Evolutionary conservation across 1,284 basidiomycete genomes (phyloP).

Genomic region (Pholiota adiposa): DNA sequence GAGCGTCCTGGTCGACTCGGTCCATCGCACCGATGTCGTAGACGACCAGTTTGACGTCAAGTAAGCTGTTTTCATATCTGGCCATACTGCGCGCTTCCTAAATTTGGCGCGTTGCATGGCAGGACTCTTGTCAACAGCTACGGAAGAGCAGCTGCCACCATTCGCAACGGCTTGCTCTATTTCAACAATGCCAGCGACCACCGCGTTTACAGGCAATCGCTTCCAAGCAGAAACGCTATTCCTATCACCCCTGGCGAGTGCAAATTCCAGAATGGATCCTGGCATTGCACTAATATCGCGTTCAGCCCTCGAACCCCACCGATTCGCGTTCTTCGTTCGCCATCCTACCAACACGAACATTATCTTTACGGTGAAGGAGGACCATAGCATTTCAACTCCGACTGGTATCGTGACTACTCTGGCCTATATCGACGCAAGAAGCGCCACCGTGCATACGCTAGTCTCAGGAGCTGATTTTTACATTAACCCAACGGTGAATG

Average conservation of each 20-base stretch:
- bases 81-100: not conserved
- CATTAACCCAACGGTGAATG: slow-evolving; percentile 59
- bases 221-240: slow-evolving; percentile 22
- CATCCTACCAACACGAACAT: slow-evolving; percentile 48
- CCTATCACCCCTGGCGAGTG: slow-evolving; percentile 60
- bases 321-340: slow-evolving; percentile 57
- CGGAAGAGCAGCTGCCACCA: slow-evolving; percentile 52
- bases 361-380: slow-evolving; percentile 63
- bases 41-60: slow-evolving; percentile 52
- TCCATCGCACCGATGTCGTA: slow-evolving; percentile 48
- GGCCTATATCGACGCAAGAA: slow-evolving; percentile 51
- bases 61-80: slow-evolving; percentile 2
- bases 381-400: slow-evolving; percentile 63
- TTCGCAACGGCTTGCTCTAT: slow-evolving; percentile 48
- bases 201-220: slow-evolving; percentile 9
- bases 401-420: slow-evolving; percentile 58
- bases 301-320: slow-evolving; percentile 50
- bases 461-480: slow-evolving; percentile 67
- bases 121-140: slow-evolving; percentile 60
- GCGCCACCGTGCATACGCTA: slow-evolving; percentile 42
- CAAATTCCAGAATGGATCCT: not conserved
- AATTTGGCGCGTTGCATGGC: not conserved
- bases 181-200: slow-evolving; percentile 35
- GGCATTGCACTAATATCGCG: not conserved
- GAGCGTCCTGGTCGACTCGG: slow-evolving; percentile 53